phyloP scores from a whole-genome alignment of 495 filamentous ascomycete species.

The Aspergillus diversus region DNA sequence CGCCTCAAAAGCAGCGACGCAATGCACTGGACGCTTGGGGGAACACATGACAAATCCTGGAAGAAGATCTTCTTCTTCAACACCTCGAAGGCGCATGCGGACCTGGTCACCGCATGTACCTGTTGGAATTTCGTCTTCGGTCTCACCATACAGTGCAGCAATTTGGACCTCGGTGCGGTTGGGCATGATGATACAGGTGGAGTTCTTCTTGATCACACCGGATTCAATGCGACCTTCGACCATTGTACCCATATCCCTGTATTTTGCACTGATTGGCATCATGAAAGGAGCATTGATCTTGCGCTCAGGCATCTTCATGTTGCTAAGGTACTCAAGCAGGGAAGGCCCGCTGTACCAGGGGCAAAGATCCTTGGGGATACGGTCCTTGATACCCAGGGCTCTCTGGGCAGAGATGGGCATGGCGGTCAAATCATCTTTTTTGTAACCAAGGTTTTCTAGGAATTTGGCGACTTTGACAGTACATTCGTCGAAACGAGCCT shows the following conservation, averaged over 20 bases:
- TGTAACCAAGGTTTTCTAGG: slow-evolving; percentile 89
- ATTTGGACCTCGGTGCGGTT: slow-evolving; percentile 80
- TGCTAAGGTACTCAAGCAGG: slow-evolving; percentile 88
- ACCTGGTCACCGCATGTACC: slow-evolving; percentile 95
- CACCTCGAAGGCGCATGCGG: slow-evolving; percentile 84
- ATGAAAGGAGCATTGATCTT: slow-evolving; percentile 98
- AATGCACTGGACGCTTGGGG: slow-evolving; percentile 87
- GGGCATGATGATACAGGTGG: slow-evolving; percentile 88
- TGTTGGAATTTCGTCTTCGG: slow-evolving; percentile 82
- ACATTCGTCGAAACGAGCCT: slow-evolving; percentile 90
- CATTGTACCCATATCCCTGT: slow-evolving; percentile 97
- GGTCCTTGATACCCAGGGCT: slow-evolving; percentile 83
- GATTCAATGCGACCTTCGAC: slow-evolving; percentile 96
- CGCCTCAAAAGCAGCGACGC: slow-evolving; percentile 87
- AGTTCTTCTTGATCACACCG: slow-evolving; percentile 86
- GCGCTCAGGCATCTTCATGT: slow-evolving; percentile 88
- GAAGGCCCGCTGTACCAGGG: slow-evolving; percentile 93
- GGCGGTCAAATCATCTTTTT: slow-evolving; percentile 88
- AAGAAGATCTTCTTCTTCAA: slow-evolving; percentile 96
- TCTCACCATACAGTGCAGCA: slow-evolving; percentile 88
- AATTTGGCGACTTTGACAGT: slow-evolving; percentile 85
- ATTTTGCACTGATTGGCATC: slow-evolving; percentile 97
- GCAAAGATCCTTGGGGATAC: slow-evolving; percentile 72
- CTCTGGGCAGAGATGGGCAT: slow-evolving; percentile 96
- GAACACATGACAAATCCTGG: slow-evolving; percentile 98